phyloP scores from a whole-genome alignment of 306 rosid species.

The Begonia fuchsioides region DNA sequence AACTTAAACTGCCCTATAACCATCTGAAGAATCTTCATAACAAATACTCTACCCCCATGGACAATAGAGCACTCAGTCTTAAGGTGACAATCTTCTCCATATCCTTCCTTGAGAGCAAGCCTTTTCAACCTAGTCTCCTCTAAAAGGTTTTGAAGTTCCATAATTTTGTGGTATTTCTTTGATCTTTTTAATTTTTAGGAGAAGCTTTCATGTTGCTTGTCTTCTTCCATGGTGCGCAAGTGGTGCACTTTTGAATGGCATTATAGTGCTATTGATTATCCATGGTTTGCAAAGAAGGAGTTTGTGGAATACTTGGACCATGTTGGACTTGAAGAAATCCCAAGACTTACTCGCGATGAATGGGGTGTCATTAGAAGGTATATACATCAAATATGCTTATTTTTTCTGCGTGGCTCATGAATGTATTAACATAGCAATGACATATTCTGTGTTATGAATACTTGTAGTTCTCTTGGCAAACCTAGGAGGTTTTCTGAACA shows the following conservation, averaged over 20 bases:
- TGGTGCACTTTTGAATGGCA: conserved; percentile 92
- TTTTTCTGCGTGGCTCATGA: background rate
- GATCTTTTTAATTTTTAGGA: conserved; percentile 36
- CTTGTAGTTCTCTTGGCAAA: conserved; percentile 81
- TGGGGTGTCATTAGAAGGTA: conserved; percentile 92
- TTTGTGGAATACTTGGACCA: conserved; percentile 88
- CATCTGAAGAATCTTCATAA: conserved; percentile 23
- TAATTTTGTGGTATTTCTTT: background rate
- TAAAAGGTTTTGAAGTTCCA: background rate
- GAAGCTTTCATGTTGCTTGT: conserved; percentile 55
- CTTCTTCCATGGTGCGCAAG: conserved; percentile 50
- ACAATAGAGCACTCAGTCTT: conserved; percentile 11
- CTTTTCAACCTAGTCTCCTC: background rate
- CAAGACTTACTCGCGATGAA: conserved; percentile 76
- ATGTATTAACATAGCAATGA: background rate
- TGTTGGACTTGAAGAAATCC: conserved; percentile 81
- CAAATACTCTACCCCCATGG: conserved; percentile 23
- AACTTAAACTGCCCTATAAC: conserved; percentile 26
- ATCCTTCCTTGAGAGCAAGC: conserved; percentile 1
- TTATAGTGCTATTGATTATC: conserved; percentile 88
- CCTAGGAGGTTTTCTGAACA: conserved; percentile 89
- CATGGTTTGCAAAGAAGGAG: conserved; percentile 90
- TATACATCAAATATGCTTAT: conserved; percentile 1
- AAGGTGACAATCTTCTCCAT: conserved; percentile 22
- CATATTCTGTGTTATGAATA: background rate